Conservation (phyloP, 2,329 filamentous ascomycete genomes). For the Alternaria ethzedia region DNA sequence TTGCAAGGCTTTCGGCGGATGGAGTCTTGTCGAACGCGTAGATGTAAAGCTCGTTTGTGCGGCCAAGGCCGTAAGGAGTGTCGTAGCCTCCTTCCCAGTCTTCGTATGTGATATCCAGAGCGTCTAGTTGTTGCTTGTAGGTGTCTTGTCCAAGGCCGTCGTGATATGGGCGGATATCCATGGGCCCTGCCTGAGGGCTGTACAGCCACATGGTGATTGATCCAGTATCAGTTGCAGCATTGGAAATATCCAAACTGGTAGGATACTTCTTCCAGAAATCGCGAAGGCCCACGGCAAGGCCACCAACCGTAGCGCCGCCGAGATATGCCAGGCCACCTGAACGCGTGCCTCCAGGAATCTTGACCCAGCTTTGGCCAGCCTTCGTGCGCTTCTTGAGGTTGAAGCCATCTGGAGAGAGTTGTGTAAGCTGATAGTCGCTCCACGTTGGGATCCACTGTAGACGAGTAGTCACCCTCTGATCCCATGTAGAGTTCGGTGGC, state of each 20-base stretch:
- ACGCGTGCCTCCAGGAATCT: slow-evolving; percentile 62
- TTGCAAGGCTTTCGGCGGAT: slow-evolving; percentile 54
- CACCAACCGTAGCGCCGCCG: slow-evolving; percentile 63
- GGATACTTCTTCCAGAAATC: slow-evolving; percentile 71
- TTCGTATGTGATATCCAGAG: slow-evolving; percentile 68
- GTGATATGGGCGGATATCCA: slow-evolving; percentile 65
- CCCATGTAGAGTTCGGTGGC: slow-evolving; percentile 54
- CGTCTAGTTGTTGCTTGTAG: slow-evolving; percentile 65
- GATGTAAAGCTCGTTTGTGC: slow-evolving; percentile 64
- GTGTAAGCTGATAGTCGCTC: slow-evolving; percentile 64
- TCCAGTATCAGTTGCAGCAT: slow-evolving; percentile 58
- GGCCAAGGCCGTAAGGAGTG: slow-evolving; percentile 64
- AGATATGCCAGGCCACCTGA: slow-evolving; percentile 65
- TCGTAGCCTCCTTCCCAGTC: slow-evolving; percentile 64
- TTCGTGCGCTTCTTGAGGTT: slow-evolving; percentile 67
- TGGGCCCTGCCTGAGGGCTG: slow-evolving; percentile 61
- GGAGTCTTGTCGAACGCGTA: slow-evolving; percentile 62
- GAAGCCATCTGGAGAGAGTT: slow-evolving; percentile 67
- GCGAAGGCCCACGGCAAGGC: slow-evolving; percentile 63
- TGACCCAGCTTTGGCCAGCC: slow-evolving; percentile 63
- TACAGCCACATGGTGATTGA: slow-evolving; percentile 67
- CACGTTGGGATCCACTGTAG: slow-evolving; percentile 65
- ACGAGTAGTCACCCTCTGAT: slow-evolving; percentile 53
- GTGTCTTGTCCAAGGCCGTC: slow-evolving; percentile 63
- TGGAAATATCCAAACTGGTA: slow-evolving; percentile 62